These are phyloP conservation scores for Iris pallida DNA, from an alignment of 116 monocot species.

Conservation along the genomic window DNA sequence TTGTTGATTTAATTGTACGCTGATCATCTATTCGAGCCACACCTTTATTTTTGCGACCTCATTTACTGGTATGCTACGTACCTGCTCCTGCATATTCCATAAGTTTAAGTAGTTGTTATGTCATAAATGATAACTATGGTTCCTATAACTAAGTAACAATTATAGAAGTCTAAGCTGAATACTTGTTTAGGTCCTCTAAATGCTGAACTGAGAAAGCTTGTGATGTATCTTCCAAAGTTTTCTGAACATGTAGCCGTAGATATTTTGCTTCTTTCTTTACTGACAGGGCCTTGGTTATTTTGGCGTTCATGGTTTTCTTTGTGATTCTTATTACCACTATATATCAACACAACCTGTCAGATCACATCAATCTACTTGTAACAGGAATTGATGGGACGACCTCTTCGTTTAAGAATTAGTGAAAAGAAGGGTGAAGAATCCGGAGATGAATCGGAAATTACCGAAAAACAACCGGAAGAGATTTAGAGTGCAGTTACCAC, in stretches of 20 bases:
- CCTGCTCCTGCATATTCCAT: too few species aligned
- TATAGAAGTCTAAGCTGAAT: too few species aligned
- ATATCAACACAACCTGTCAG: too few species aligned
- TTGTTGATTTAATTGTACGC: background rate
- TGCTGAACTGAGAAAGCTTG: background rate
- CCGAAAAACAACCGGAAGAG: slow-evolving; percentile 8
- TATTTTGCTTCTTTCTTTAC: background rate
- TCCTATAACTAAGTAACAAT: too few species aligned
- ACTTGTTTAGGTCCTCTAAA: background rate
- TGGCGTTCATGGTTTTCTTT: background rate
- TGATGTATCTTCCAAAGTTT: too few species aligned
- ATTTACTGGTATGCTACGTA: too few species aligned
- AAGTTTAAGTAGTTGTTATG: too few species aligned
- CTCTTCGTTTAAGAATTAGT: slow-evolving; percentile 64
- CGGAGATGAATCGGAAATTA: slow-evolving; percentile 7
- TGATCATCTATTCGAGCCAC: too few species aligned
- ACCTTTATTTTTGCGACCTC: too few species aligned
- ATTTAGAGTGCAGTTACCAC: too few species aligned
- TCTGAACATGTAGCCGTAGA: background rate
- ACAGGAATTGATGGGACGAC: slow-evolving; percentile 86
- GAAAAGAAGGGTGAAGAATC: slow-evolving; percentile 30
- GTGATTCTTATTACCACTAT: background rate
- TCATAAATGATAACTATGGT: too few species aligned
- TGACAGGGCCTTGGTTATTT: background rate
- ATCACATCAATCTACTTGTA: background rate